Percentiles rank a stretch among this genome's conserved stretches.
These are phyloP conservation scores for Parascedosporium putredinis DNA, from an alignment of 2,329 filamentous ascomycete species.

Conservation along the genomic window DNA sequence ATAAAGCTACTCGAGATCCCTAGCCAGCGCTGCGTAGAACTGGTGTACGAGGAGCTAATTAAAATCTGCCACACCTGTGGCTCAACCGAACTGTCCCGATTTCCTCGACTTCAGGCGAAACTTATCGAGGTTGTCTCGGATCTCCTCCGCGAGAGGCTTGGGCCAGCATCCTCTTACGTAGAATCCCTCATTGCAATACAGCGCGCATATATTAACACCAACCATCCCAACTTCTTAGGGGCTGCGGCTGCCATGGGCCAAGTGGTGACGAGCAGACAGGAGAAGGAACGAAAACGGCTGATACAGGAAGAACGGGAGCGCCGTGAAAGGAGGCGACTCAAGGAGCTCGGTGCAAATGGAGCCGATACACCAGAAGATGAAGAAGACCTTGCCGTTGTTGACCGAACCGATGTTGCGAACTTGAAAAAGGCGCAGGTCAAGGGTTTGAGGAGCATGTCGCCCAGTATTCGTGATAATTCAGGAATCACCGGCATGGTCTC, in stretches of 20 bases:
- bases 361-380: conserved; percentile 29
- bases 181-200: conserved; percentile 97
- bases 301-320: conserved; percentile 78
- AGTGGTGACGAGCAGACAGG: conserved; percentile 89
- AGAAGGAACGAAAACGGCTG: conserved; percentile 74
- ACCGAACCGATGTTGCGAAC: conserved; percentile 8
- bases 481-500: conserved; percentile 50
- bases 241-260: conserved; percentile 96
- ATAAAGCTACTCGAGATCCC: conserved; percentile 94
- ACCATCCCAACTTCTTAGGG: conserved; percentile 96
- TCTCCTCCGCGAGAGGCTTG: conserved; percentile 80
- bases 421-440: conserved; percentile 3
- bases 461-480: conserved; percentile 59
- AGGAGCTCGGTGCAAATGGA: conserved; percentile 77
- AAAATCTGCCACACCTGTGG: conserved; percentile 99
- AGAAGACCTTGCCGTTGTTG: conserved; percentile 16
- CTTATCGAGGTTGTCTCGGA: conserved; percentile 98
- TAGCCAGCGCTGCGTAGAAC: conserved; percentile 90
- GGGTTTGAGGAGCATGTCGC: conserved; percentile 63
- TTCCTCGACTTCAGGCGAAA: conserved; percentile 87
- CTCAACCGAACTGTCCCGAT: conserved; percentile 84
- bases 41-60: conserved; percentile 97
- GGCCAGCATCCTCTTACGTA: conserved; percentile 81
- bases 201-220: conserved; percentile 97
- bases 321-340: conserved; percentile 70